Evolutionary conservation across 768 basidiomycete species (phyloP).

Genomic region (Russula foetens): DNA sequence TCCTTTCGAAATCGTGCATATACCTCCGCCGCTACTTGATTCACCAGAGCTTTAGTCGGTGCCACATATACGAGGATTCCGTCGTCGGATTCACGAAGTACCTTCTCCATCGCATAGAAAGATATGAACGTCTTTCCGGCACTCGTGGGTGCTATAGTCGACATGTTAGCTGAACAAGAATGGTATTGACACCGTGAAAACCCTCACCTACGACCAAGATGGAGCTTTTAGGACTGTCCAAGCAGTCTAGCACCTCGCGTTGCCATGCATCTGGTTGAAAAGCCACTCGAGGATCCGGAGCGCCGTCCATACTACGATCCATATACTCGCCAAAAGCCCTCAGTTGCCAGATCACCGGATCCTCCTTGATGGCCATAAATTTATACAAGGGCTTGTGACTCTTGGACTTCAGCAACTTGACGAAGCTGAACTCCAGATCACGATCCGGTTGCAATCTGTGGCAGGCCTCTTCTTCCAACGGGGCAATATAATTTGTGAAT

Average conservation of each 20-base stretch:
- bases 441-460: constrained; percentile 21
- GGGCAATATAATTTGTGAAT: constrained; percentile 33
- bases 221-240: constrained; percentile 47
- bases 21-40: constrained; percentile 66
- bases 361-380: constrained; percentile 50
- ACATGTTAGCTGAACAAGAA: neutral
- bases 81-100: constrained; percentile 53
- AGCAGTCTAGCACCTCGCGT: constrained; percentile 50
- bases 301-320: constrained; percentile 64
- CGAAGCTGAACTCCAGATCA: constrained; percentile 41
- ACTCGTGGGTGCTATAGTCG: constrained; percentile 49
- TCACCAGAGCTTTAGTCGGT: constrained; percentile 67
- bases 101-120: constrained; percentile 68
- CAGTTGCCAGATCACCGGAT: constrained; percentile 58
- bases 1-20: constrained; percentile 61
- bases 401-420: constrained; percentile 45
- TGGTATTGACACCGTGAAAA: neutral
- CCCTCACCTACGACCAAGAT: constrained; percentile 57
- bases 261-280: constrained; percentile 73
- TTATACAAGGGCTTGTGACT: constrained; percentile 32
- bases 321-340: constrained; percentile 63
- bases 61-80: constrained; percentile 67
- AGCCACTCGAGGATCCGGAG: constrained; percentile 45
- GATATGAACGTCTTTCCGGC: constrained; percentile 75
- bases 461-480: constrained; percentile 21